These are phyloP conservation scores for Pseudogymnoascus sp. DNA, from an alignment of 2,329 filamentous ascomycete species.

Conservation along the genomic window DNA sequence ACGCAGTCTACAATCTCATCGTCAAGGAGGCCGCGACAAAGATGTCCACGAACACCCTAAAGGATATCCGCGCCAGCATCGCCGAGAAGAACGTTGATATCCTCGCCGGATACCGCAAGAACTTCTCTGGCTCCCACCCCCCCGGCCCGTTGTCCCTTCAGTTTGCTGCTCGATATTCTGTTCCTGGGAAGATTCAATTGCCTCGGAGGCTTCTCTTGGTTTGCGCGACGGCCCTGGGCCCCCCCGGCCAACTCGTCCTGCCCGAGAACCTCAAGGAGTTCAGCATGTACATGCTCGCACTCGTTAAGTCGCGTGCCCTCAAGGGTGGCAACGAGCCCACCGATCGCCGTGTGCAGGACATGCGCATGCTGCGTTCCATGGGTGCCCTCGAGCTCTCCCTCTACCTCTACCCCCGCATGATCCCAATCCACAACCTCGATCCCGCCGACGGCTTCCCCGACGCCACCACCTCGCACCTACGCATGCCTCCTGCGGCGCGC, in stretches of 20 bases:
- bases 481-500: slow-evolving; percentile 71
- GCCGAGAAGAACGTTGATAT: slow-evolving; percentile 92
- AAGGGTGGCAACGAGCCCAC: slow-evolving; percentile 88
- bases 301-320: slow-evolving; percentile 86
- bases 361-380: slow-evolving; percentile 84
- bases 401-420: slow-evolving; percentile 91
- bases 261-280: slow-evolving; percentile 95
- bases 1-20: slow-evolving; percentile 79
- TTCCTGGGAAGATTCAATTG: slow-evolving; percentile 22
- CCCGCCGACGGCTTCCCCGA: slow-evolving; percentile 90
- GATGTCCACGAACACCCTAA: slow-evolving; percentile 65
- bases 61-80: slow-evolving; percentile 74
- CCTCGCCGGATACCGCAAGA: slow-evolving; percentile 83
- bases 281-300: slow-evolving; percentile 86
- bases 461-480: slow-evolving; percentile 71
- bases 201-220: not conserved
- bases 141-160: slow-evolving; percentile 30
- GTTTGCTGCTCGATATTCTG: slow-evolving; percentile 27
- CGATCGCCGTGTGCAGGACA: slow-evolving; percentile 83
- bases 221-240: slow-evolving; percentile 30
- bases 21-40: slow-evolving; percentile 92
- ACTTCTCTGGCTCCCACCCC: slow-evolving; percentile 77
- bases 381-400: slow-evolving; percentile 77
- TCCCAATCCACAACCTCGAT: slow-evolving; percentile 82
- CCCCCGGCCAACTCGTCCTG: slow-evolving; percentile 86